Evolutionary conservation across 352 stramenopile species (phyloP).

Genomic region (Blastocystis sp.): DNA sequence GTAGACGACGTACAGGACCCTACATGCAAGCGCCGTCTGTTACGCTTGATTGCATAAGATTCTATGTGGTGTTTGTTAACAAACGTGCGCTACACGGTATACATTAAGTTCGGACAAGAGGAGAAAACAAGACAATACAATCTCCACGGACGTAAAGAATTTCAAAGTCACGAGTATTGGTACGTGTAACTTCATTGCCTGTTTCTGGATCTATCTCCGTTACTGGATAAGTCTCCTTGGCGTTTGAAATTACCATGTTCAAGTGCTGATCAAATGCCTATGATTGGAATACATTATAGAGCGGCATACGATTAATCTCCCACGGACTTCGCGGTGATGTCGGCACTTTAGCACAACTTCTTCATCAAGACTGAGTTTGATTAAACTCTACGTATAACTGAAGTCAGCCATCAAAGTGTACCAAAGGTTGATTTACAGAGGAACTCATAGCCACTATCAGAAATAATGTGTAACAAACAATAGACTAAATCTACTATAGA

Average conservation of each 20-base stretch:
- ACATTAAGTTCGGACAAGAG: slow-evolving; percentile 25
- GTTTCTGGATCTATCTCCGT: slow-evolving; percentile 1
- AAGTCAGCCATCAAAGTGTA: background rate
- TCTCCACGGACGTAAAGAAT: background rate
- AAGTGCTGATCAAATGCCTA: slow-evolving; percentile 60
- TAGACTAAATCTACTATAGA: background rate
- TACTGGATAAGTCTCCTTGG: slow-evolving; percentile 12
- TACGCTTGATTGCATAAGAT: background rate
- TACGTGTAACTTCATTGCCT: background rate
- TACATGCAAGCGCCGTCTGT: slow-evolving; percentile 22
- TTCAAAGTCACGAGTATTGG: background rate
- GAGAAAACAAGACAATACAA: background rate
- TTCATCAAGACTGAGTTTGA: slow-evolving; percentile 45
- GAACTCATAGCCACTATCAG: background rate
- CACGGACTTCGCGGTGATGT: background rate
- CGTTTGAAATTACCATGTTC: slow-evolving; percentile 45
- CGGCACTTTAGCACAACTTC: slow-evolving; percentile 47
- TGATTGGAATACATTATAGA: background rate
- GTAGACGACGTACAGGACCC: background rate
- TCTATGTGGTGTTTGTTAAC: background rate
- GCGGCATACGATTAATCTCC: background rate
- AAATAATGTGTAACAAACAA: slow-evolving; percentile 12
- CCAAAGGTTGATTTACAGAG: background rate
- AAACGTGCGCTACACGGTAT: background rate
- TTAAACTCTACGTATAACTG: background rate